Evolutionary conservation across 345 rosid species (phyloP).

Genomic region (Melaleuca quinquenervia): DNA sequence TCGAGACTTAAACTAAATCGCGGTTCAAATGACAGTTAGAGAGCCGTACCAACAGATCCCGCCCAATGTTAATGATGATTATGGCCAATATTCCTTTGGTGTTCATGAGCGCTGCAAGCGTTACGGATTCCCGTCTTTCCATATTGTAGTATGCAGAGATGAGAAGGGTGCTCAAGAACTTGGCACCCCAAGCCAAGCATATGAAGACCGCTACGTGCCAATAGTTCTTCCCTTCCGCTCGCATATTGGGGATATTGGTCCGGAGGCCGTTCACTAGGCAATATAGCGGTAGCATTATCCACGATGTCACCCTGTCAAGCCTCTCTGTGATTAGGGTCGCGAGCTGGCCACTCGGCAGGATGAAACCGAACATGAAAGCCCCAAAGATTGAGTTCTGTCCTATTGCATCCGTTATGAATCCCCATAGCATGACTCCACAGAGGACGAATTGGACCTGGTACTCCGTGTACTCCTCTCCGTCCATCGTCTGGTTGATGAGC

Average conservation of each 20-base stretch:
- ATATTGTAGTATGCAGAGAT: conserved; percentile 12
- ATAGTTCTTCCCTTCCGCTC: neutral
- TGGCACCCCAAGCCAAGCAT: conserved; percentile 9
- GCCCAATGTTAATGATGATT: conserved; percentile 35
- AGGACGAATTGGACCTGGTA: conserved; percentile 29
- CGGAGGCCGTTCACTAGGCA: conserved; percentile 31
- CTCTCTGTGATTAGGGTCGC: conserved; percentile 21
- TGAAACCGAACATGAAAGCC: conserved; percentile 54
- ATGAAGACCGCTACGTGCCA: neutral
- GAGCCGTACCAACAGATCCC: conserved; percentile 22
- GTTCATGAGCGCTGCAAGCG: conserved; percentile 55
- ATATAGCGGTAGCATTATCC: conserved; percentile 37
- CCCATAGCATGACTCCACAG: conserved; percentile 27
- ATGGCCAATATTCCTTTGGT: conserved; percentile 53
- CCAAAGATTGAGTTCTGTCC: conserved; percentile 49
- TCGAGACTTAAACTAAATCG: neutral
- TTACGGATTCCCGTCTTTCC: conserved; percentile 22
- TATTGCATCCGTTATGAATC: conserved; percentile 32
- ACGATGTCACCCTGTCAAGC: conserved; percentile 28
- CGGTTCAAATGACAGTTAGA: neutral
- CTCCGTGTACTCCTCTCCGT: conserved; percentile 20
- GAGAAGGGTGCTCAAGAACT: conserved; percentile 25
- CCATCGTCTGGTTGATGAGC: conserved; percentile 9
- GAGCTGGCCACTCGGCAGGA: conserved; percentile 33
- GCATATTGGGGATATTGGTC: conserved; percentile 7